Evolutionary conservation across 2,329 filamentous ascomycete species (phyloP).

Genomic region (Dactylellina leptospora): DNA sequence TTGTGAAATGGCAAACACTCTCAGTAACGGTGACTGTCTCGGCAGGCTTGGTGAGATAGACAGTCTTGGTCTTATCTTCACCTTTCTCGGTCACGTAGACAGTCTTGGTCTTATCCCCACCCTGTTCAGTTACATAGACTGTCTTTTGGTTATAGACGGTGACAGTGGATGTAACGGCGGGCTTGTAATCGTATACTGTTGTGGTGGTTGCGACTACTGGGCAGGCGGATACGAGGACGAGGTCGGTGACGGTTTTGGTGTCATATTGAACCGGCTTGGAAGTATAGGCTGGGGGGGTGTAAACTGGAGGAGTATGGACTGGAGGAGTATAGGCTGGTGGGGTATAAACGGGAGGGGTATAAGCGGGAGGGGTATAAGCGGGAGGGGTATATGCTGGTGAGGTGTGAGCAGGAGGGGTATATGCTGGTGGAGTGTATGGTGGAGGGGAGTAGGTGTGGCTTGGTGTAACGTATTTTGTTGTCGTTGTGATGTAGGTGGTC

Average conservation of each 20-base stretch:
- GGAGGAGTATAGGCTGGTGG: conserved; percentile 11
- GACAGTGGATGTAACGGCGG: conserved; percentile 10
- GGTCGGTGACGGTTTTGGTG: conserved; percentile 26
- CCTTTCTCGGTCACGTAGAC: conserved; percentile 17
- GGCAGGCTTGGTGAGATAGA: conserved; percentile 47
- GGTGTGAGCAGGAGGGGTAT: conserved; percentile 33
- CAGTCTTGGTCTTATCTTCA: conserved; percentile 15
- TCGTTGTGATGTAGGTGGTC: conserved; percentile 56
- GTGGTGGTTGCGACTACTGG: conserved; percentile 31
- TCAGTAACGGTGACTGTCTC: conserved; percentile 45
- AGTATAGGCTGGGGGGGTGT: conserved; percentile 35
- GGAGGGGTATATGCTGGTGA: conserved; percentile 19
- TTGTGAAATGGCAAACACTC: conserved; percentile 3
- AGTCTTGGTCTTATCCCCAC: conserved; percentile 14
- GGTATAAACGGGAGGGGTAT: conserved; percentile 49
- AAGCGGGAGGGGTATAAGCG: conserved; percentile 32
- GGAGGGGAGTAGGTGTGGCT: conserved; percentile 60
- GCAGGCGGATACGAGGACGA: conserved; percentile 38
- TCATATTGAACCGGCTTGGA: conserved; percentile 2
- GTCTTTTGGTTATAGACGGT: conserved; percentile 1
- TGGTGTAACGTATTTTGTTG: conserved; percentile 58
- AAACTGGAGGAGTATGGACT: conserved; percentile 18
- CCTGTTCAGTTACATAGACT: conserved; percentile 1
- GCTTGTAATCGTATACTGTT: conserved; percentile 10
- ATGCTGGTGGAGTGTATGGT: conserved; percentile 59